phyloP scores from a whole-genome alignment of 2,329 filamentous ascomycete genomes.

The Leptographium wingfieldii region DNA sequence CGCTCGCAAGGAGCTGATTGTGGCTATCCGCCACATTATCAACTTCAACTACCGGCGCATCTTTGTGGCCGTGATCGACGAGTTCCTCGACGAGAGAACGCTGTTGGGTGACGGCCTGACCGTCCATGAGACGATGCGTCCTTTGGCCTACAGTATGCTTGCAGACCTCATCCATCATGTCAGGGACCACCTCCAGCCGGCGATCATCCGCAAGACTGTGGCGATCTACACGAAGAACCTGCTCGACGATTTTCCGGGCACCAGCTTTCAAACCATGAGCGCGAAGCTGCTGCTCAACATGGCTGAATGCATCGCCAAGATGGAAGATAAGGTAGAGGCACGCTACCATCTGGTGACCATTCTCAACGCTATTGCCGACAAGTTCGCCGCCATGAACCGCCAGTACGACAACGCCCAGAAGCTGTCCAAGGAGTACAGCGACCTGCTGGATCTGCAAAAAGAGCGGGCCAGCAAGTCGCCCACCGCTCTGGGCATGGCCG shows the following conservation, averaged over 20 bases:
- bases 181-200: conserved; percentile 71
- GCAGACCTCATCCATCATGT: conserved; percentile 97
- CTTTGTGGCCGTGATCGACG: conserved; percentile 87
- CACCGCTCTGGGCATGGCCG: conserved; percentile 35
- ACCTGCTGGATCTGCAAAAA: conserved; percentile 53
- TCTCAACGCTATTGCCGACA: conserved; percentile 92
- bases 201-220: conserved; percentile 90
- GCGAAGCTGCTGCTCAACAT: conserved; percentile 94
- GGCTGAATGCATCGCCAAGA: conserved; percentile 92
- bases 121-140: conserved; percentile 91
- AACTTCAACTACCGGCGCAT: conserved; percentile 98
- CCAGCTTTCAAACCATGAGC: conserved; percentile 99
- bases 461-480: conserved; percentile 4
- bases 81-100: conserved; percentile 85
- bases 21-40: conserved; percentile 95
- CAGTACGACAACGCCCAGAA: conserved; percentile 94
- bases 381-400: conserved; percentile 95
- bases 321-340: conserved; percentile 86
- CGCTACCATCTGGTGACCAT: conserved; percentile 96
- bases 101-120: conserved; percentile 92
- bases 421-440: conserved; percentile 82
- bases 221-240: conserved; percentile 95
- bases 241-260: conserved; percentile 90
- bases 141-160: conserved; percentile 94
- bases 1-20: conserved; percentile 85